Evolutionary conservation across 805 yeast genomes (phyloP).

Genomic region (Ogataea neopini): DNA sequence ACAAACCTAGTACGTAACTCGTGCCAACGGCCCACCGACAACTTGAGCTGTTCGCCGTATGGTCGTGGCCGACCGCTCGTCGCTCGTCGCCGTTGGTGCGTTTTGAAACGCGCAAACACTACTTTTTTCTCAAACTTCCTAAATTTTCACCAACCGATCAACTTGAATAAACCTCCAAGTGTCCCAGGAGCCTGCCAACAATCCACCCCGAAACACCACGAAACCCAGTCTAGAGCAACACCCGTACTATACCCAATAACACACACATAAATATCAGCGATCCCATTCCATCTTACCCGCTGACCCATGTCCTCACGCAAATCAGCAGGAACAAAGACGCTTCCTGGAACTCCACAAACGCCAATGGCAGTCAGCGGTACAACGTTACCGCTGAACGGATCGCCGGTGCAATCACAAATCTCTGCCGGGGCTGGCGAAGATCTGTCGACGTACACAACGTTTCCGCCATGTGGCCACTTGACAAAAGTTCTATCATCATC

Average conservation of each 20-base stretch:
- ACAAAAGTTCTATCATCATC: conserved; percentile 47
- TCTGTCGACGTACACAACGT: conserved; percentile 30
- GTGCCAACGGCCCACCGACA: too few relatives aligned
- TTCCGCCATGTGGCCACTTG: conserved; percentile 52
- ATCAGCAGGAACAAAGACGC: conserved; percentile 19
- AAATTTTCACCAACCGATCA: not conserved
- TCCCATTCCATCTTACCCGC: not conserved
- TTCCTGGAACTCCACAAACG: conserved; percentile 4
- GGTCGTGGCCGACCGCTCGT: too few relatives aligned
- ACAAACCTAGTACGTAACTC: too few relatives aligned
- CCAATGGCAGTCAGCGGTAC: not conserved
- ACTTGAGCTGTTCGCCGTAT: too few relatives aligned
- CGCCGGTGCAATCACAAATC: not conserved
- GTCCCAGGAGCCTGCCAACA: too few relatives aligned
- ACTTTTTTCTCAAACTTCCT: not conserved
- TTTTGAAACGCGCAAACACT: conserved; percentile 1
- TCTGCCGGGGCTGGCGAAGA: conserved; percentile 17
- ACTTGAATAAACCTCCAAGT: too few relatives aligned
- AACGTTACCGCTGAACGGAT: not conserved
- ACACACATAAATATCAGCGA: too few relatives aligned
- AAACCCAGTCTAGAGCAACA: too few relatives aligned
- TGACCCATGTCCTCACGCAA: conserved; percentile 21
- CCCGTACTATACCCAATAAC: too few relatives aligned
- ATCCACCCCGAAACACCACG: not conserved
- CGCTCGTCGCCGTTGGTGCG: not conserved